phyloP scores from a whole-genome alignment of 2,329 filamentous ascomycete genomes.

The Diaporthe eres region DNA sequence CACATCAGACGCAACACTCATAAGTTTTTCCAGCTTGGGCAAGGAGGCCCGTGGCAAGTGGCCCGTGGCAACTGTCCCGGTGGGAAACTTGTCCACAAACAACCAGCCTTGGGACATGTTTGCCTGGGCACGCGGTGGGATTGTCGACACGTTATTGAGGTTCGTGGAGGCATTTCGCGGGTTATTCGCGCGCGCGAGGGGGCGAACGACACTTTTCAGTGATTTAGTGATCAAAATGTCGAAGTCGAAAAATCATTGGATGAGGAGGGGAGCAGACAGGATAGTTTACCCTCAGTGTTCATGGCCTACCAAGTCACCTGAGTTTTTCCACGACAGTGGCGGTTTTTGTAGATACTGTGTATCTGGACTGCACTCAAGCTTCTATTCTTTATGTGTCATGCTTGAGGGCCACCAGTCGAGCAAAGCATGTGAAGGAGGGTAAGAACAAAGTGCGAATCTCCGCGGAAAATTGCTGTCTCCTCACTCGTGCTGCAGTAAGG shows the following conservation, averaged over 20 bases:
- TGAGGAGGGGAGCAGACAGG: no score
- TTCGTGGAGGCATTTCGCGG: constrained; percentile 45
- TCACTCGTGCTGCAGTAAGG: no score
- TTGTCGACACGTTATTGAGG: constrained; percentile 44
- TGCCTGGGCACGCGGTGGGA: constrained; percentile 43
- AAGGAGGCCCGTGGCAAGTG: constrained; percentile 48
- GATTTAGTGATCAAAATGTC: not conserved
- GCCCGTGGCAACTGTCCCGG: constrained; percentile 48
- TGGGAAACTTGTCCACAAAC: constrained; percentile 45
- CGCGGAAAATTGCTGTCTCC: not conserved
- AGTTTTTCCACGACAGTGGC: not conserved
- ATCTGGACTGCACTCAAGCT: not conserved
- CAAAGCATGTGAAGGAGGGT: no score
- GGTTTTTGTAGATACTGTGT: not conserved
- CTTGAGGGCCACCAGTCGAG: no score
- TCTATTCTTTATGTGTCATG: no score
- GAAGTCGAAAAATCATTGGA: accelerated
- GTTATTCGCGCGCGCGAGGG: not conserved
- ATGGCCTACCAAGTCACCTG: not conserved
- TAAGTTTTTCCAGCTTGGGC: constrained; percentile 44
- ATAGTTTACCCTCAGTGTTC: no score
- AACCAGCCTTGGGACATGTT: constrained; percentile 48
- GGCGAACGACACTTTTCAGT: constrained; percentile 22
- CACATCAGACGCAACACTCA: constrained; percentile 43
- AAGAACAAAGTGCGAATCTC: not conserved